Percentiles rank a stretch among this genome's conserved stretches.
Conservation (phyloP, 2,329 filamentous ascomycete genomes). For the Teratosphaeria zuluensis region DNA sequence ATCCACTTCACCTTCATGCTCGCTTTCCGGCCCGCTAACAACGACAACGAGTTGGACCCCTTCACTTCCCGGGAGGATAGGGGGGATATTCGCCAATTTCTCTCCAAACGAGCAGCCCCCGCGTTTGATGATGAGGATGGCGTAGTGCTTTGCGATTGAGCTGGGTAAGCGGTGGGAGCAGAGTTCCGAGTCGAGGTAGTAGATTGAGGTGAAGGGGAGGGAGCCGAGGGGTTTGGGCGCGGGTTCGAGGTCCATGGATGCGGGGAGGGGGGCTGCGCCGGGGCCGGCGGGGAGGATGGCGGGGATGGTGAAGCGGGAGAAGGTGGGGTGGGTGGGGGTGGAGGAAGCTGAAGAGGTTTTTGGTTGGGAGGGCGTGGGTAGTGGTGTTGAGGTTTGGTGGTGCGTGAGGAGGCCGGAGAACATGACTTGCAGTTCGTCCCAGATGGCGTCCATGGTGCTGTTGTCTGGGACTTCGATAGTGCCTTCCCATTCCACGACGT, state of each 20-base stretch:
- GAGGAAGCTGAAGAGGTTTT: neutral
- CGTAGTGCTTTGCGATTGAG: slow-evolving; percentile 46
- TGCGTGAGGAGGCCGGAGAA: slow-evolving; percentile 30
- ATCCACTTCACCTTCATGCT: slow-evolving; percentile 14
- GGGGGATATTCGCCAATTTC: slow-evolving; percentile 79
- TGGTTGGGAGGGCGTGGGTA: neutral
- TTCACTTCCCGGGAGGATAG: slow-evolving; percentile 36
- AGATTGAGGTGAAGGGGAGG: slow-evolving; percentile 33
- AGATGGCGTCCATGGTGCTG: slow-evolving; percentile 36
- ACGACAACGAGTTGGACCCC: slow-evolving; percentile 74
- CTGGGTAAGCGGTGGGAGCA: slow-evolving; percentile 50
- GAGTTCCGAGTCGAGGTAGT: slow-evolving; percentile 62
- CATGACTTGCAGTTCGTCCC: slow-evolving; percentile 42
- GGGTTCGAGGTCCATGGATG: slow-evolving; percentile 36
- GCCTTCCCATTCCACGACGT: neutral
- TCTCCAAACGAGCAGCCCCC: slow-evolving; percentile 76
- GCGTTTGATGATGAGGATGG: slow-evolving; percentile 72
- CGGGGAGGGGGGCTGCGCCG: slow-evolving; percentile 60
- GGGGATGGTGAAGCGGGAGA: slow-evolving; percentile 32
- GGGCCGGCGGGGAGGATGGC: slow-evolving; percentile 48
- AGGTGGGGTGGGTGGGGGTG: neutral
- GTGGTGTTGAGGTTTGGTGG: neutral
- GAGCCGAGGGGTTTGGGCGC: slow-evolving; percentile 25
- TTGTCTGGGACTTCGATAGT: slow-evolving; percentile 7
- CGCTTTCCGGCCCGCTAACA: slow-evolving; percentile 50